These are phyloP conservation scores for Kluyveromyces sp. DNA, from an alignment of 1,139 yeast species.

Conservation along the genomic window DNA sequence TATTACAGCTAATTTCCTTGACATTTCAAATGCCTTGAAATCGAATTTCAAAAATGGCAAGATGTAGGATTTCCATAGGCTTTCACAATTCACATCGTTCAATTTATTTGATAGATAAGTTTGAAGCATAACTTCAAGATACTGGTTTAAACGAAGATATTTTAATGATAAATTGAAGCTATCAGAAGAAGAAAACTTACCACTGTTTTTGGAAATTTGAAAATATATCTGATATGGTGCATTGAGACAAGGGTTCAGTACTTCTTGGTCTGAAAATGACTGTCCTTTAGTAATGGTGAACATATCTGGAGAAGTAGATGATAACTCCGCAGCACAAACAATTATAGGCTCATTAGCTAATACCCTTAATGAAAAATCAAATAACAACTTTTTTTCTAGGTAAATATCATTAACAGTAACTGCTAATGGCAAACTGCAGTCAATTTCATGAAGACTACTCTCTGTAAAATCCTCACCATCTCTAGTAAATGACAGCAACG, in stretches of 20 bases:
- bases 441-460: conserved; percentile 4
- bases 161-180: neutral
- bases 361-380: conserved; percentile 25
- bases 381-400: conserved; percentile 21
- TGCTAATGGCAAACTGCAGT: conserved; percentile 21
- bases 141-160: neutral
- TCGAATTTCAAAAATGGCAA: neutral
- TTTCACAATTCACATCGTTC: neutral
- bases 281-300: neutral
- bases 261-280: neutral
- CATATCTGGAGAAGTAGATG: neutral
- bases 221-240: neutral
- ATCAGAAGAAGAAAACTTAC: neutral
- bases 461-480: conserved; percentile 12
- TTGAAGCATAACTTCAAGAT: neutral
- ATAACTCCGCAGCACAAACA: neutral
- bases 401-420: conserved; percentile 30
- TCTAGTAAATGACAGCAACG: conserved; percentile 11
- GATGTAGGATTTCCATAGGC: neutral
- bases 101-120: neutral
- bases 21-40: neutral
- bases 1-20: neutral
- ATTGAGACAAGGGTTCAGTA: neutral
- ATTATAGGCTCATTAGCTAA: conserved; percentile 11
- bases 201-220: neutral